Evolutionary conservation across 2,329 filamentous ascomycete genomes (phyloP), one percentile per base, ranked within the genome.

Genomic region (Exophiala bonariae): DNA sequence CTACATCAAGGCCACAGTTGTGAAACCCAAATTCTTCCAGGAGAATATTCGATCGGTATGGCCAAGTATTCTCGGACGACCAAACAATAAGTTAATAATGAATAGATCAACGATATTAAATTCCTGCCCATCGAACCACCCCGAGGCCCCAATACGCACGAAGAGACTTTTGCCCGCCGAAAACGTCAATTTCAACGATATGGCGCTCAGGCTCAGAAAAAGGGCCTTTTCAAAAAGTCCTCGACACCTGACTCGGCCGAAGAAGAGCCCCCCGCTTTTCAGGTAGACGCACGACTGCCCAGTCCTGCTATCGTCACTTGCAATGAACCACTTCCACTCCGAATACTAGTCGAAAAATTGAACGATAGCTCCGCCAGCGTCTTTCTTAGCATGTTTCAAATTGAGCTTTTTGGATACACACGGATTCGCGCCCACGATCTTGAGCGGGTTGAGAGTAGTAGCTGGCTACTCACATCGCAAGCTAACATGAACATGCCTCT

Each of bases 121-220:
- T 93, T 99, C 64, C 77, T 96, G 30, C 93, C 93, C 3, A 92
- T 97, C 57, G 93, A 99, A 66, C 88, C 89, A 4, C 91, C 92
- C 1, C 78, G 91, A 33, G 82, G 82, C 1, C 73, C 79, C 3
- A 72, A 76, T 36, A 78, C 82, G 1, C 80, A 81, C 18, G 85
- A 89, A 56, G 91, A 97, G 66, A 84, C 86, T 2, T 99, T 89
- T 69, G 93, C 91, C 2, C 78, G 90, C 48, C 80, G 92, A 17
- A 76, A 79, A 49, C 81, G 85, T 58, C 76, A 81, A 52, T 86
- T 86, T 57, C 65, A 68, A 44, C 66, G 62, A 43, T 52, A 54
- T 19, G 55, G 66, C 4, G 57, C 63, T 7, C 42, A 54, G 16
- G 62, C 63, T 43, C 81, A 79, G 62, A 83, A 79, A 56, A 77